A percentile compares a stretch with the other conserved stretches of the same genome.
phyloP scores from a whole-genome alignment of 2,329 filamentous ascomycete species.

The Alternaria incomplexa region DNA sequence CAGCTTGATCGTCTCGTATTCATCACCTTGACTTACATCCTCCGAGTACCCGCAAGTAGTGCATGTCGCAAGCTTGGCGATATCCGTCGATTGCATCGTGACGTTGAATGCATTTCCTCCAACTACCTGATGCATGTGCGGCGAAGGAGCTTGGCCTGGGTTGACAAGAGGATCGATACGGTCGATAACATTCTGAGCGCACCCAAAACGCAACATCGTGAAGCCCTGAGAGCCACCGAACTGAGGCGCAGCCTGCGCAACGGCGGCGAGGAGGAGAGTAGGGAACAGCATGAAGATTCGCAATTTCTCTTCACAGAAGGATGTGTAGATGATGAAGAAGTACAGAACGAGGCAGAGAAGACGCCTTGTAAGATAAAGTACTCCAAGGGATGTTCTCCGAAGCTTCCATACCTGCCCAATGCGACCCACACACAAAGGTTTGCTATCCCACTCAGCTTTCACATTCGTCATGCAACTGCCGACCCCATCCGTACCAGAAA shows the following conservation, averaged over 20 bases:
- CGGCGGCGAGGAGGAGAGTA: slow-evolving; percentile 27
- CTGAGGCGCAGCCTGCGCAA: slow-evolving; percentile 31
- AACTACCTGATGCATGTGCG: slow-evolving; percentile 50
- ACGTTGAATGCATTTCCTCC: slow-evolving; percentile 56
- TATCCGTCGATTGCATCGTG: slow-evolving; percentile 48
- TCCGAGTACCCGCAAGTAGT: slow-evolving; percentile 48
- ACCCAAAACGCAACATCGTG: slow-evolving; percentile 45
- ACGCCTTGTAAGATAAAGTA: neutral
- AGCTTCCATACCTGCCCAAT: neutral
- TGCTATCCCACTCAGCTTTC: neutral
- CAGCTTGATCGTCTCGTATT: neutral
- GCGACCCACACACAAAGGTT: neutral
- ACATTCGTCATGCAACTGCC: neutral
- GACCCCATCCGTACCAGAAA: neutral
- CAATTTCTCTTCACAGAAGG: neutral
- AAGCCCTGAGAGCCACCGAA: slow-evolving; percentile 13
- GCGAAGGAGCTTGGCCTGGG: slow-evolving; percentile 42
- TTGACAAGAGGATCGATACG: slow-evolving; percentile 45
- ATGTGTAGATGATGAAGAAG: neutral
- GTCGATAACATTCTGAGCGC: slow-evolving; percentile 40
- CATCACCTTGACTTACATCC: slow-evolving; percentile 15
- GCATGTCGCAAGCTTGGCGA: slow-evolving; percentile 43
- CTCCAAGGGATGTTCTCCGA: neutral
- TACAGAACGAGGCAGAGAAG: neutral
- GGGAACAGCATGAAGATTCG: slow-evolving; percentile 25